Evolutionary conservation across 2,329 filamentous ascomycete species (phyloP).

Genomic region (Parastagonospora avenae): DNA sequence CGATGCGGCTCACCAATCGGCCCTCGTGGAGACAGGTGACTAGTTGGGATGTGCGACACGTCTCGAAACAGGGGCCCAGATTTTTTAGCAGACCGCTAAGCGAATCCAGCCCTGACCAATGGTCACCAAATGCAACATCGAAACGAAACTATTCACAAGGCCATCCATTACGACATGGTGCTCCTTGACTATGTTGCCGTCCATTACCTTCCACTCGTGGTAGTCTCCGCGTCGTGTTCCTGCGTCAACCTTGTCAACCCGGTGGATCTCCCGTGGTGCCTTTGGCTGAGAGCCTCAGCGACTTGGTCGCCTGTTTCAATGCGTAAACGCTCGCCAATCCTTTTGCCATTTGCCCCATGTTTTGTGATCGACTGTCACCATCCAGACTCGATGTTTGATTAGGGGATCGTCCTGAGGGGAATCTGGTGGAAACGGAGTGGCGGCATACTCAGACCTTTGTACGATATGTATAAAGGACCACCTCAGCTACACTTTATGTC

Average conservation of each 20-base stretch:
- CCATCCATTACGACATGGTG: constrained; percentile 16
- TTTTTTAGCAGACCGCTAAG: constrained; percentile 29
- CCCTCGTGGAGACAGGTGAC: constrained; percentile 19
- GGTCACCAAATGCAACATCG: constrained; percentile 10
- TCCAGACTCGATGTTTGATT: constrained; percentile 39
- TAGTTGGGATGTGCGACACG: constrained; percentile 31
- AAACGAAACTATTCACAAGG: constrained; percentile 37
- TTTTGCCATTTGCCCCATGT: constrained; percentile 27
- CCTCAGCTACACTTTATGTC: constrained; percentile 11
- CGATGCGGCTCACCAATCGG: constrained; percentile 34
- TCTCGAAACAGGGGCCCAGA: constrained; percentile 35
- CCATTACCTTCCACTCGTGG: constrained; percentile 21
- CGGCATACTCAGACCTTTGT: constrained; percentile 6
- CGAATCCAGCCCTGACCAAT: constrained; percentile 37
- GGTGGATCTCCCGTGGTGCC: constrained; percentile 16
- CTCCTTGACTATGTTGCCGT: constrained; percentile 14
- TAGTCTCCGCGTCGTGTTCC: constrained; percentile 34
- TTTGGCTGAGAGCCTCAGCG: constrained; percentile 37
- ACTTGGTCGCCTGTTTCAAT: constrained; percentile 38
- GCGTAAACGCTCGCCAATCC: constrained; percentile 33
- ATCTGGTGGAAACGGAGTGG: constrained; percentile 12
- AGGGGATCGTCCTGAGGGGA: constrained; percentile 28
- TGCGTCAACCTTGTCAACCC: constrained; percentile 24
- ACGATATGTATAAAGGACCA: constrained; percentile 32
- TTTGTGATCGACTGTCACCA: constrained; percentile 26